Percentiles rank a stretch among this genome's conserved stretches.
Evolutionary conservation across 176 grass and related monocot species (phyloP).

Genomic region (Oryza nivara): DNA sequence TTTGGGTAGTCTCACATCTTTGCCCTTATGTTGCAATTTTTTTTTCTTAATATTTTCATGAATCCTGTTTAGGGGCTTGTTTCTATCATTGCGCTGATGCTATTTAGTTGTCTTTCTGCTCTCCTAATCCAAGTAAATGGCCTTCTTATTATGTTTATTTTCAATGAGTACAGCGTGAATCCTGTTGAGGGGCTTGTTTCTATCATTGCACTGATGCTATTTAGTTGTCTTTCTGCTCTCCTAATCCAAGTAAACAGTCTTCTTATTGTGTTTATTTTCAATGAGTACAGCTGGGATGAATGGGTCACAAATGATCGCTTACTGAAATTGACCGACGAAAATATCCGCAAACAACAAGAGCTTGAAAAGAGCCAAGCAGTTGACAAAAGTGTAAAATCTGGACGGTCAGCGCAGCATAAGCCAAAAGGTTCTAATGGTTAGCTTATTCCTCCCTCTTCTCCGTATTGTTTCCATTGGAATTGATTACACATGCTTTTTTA

Average conservation of each 20-base stretch:
- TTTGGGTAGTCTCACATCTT: slow-evolving; percentile 13
- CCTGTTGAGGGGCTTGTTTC: slow-evolving; percentile 12
- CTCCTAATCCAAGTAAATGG: too few species aligned
- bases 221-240: slow-evolving; percentile 26
- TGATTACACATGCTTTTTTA: neutral
- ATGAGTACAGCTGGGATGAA: slow-evolving; percentile 86
- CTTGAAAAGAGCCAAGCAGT: slow-evolving; percentile 67
- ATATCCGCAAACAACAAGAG: slow-evolving; percentile 73
- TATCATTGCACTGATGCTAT: slow-evolving; percentile 24
- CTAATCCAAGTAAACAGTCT: slow-evolving; percentile 31
- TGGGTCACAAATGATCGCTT: slow-evolving; percentile 80
- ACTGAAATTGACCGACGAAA: slow-evolving; percentile 80
- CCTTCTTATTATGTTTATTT: too few species aligned
- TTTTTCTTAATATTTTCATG: slow-evolving; percentile 1
- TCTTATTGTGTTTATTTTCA: slow-evolving; percentile 41
- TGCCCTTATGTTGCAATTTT: neutral
- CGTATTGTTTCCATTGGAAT: neutral
- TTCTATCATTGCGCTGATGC: too few species aligned
- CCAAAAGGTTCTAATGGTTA: slow-evolving; percentile 70
- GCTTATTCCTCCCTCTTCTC: neutral
- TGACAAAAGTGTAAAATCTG: slow-evolving; percentile 75
- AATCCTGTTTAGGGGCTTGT: neutral
- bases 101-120: too few species aligned
- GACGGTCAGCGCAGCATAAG: slow-evolving; percentile 70
- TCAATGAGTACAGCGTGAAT: too few species aligned